phyloP scores from a whole-genome alignment of 352 stramenopile species.

The Globisporangium echinulatum region DNA sequence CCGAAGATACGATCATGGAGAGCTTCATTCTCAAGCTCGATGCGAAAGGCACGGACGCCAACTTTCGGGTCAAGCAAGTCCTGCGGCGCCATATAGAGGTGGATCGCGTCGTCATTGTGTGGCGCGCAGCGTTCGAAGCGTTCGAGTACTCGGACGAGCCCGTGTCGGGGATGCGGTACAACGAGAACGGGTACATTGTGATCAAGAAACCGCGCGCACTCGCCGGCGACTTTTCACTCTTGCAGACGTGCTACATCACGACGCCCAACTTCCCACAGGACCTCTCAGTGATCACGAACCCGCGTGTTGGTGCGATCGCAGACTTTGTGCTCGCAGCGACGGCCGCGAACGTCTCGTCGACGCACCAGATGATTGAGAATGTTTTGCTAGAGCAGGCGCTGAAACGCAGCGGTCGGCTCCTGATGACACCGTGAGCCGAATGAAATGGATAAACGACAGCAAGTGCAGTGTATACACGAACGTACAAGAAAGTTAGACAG shows the following conservation, averaged over 20 bases:
- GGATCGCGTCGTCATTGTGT: constrained; percentile 49
- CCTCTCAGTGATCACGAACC: constrained; percentile 2
- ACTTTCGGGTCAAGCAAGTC: constrained; percentile 56
- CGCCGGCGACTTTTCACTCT: constrained; percentile 23
- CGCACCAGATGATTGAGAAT: constrained; percentile 46
- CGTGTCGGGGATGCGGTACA: constrained; percentile 33
- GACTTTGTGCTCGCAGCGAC: constrained; percentile 41
- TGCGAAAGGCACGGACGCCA: constrained; percentile 37
- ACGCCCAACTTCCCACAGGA: constrained; percentile 30
- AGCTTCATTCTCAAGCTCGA: constrained; percentile 47
- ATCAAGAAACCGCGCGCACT: constrained; percentile 31
- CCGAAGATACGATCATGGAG: constrained; percentile 55
- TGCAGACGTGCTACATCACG: constrained; percentile 56
- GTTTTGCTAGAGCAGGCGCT: constrained; percentile 9
- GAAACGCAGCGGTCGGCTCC: background rate
- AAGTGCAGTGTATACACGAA: too few relatives aligned
- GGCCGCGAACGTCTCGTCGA: constrained; percentile 19
- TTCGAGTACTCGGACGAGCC: constrained; percentile 43
- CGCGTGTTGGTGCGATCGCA: constrained; percentile 23
- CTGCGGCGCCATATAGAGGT: constrained; percentile 37
- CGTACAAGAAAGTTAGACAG: too few relatives aligned
- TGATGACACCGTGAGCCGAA: too few relatives aligned
- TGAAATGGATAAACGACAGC: too few relatives aligned
- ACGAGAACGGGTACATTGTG: constrained; percentile 52
- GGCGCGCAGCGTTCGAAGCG: constrained; percentile 44